Evolutionary conservation across 2,329 filamentous ascomycete genomes (phyloP).

Genomic region (Verruconis gallopava): DNA sequence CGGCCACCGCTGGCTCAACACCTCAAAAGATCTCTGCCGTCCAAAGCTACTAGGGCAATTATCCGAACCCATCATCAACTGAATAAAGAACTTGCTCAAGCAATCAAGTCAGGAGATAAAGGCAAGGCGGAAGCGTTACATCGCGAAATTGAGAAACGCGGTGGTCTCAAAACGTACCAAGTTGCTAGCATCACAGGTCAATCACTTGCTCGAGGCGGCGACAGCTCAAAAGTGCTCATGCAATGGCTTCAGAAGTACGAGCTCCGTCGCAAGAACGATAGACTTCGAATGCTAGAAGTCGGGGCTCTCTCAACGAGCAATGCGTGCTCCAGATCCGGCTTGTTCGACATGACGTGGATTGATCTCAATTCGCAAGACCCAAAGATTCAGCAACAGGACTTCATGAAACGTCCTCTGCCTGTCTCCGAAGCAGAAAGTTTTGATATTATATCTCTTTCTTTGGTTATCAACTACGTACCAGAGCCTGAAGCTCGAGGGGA

Average conservation of each 20-base stretch:
- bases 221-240: slow-evolving; percentile 46
- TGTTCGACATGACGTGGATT: slow-evolving; percentile 68
- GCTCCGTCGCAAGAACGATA: slow-evolving; percentile 12
- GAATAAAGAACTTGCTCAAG: slow-evolving; percentile 42
- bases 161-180: slow-evolving; percentile 48
- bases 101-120: slow-evolving; percentile 30
- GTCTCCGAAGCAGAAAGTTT: slow-evolving; percentile 46
- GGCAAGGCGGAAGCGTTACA: slow-evolving; percentile 31
- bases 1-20: slow-evolving; percentile 31
- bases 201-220: slow-evolving; percentile 46
- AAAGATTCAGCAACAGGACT: slow-evolving; percentile 78
- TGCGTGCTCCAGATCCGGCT: slow-evolving; percentile 59
- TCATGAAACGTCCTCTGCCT: slow-evolving; percentile 78
- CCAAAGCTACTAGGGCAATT: slow-evolving; percentile 43
- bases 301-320: slow-evolving; percentile 78
- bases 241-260: slow-evolving; percentile 37
- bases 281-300: slow-evolving; percentile 67
- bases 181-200: slow-evolving; percentile 50
- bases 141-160: slow-evolving; percentile 39
- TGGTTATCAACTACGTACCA: slow-evolving; percentile 91
- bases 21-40: slow-evolving; percentile 33
- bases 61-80: slow-evolving; percentile 48
- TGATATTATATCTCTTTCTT: slow-evolving; percentile 79
- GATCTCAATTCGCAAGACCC: slow-evolving; percentile 79
- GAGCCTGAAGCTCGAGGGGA: slow-evolving; percentile 60